These are phyloP conservation scores for Anthoceros angustus DNA, from an alignment of 225 moss, liverwort and hornwort species.

Conservation along the genomic window DNA sequence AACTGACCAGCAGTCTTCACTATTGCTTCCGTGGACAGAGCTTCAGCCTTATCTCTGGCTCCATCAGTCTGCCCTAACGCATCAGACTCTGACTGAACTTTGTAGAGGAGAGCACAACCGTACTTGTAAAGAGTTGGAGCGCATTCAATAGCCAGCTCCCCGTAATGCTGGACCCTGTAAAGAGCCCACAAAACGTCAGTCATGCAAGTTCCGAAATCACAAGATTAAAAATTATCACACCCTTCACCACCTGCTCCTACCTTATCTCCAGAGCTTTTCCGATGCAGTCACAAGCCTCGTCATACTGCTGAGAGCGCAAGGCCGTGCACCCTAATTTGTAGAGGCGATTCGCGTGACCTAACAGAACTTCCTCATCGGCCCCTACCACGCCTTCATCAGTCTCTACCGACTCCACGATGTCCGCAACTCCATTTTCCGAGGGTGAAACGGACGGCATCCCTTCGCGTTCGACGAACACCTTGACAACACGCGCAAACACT, in stretches of 20 bases:
- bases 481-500: background rate
- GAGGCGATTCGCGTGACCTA: constrained; percentile 39
- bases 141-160: constrained; percentile 72
- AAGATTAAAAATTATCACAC: background rate
- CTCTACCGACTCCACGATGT: background rate
- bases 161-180: constrained; percentile 53
- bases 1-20: constrained; percentile 7
- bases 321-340: constrained; percentile 57
- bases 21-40: constrained; percentile 7
- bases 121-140: constrained; percentile 68
- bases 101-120: constrained; percentile 80
- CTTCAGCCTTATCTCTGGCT: constrained; percentile 16
- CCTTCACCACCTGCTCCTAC: constrained; percentile 12
- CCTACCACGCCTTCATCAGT: background rate
- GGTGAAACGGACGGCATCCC: background rate
- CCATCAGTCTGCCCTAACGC: constrained; percentile 43
- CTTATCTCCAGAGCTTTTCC: constrained; percentile 85
- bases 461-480: too few species aligned
- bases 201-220: background rate
- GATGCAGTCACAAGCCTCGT: constrained; percentile 67
- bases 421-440: background rate
- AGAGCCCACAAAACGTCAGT: background rate
- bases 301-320: constrained; percentile 41
- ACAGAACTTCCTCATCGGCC: background rate
- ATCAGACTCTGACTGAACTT: constrained; percentile 74